phyloP scores from a whole-genome alignment of 306 rosid species.

The Cucurbita maxima region DNA sequence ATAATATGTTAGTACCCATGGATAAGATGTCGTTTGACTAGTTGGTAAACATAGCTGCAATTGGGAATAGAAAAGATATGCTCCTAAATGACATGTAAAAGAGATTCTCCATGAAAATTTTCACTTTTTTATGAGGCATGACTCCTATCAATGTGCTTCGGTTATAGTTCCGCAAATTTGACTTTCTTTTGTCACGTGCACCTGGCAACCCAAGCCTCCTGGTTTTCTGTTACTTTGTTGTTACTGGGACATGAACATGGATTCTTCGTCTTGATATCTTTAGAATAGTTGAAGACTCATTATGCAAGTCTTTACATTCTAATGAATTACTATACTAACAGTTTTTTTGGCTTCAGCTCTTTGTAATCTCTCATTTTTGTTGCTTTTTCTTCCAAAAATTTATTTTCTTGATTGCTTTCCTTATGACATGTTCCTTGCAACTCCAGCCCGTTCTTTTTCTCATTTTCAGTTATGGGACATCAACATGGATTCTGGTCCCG shows the following conservation, averaged over 20 bases:
- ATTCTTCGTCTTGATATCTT: not conserved
- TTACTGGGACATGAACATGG: not conserved
- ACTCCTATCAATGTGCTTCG: not conserved
- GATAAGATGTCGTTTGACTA: not conserved
- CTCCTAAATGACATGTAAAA: not conserved
- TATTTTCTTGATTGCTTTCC: no score
- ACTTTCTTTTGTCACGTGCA: not conserved
- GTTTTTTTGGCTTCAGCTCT: not conserved
- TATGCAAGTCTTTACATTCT: not conserved
- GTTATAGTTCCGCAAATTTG: not conserved
- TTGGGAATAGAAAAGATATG: not conserved
- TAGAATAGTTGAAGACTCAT: not conserved
- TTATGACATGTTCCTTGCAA: not conserved
- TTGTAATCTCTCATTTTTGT: not conserved
- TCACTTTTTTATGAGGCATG: not conserved
- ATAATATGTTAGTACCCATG: not conserved
- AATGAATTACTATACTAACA: not conserved
- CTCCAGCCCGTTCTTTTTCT: not conserved
- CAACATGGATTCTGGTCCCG: constrained; percentile 98
- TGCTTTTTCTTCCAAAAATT: not conserved
- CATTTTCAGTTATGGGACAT: constrained; percentile 89
- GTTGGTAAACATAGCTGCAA: not conserved
- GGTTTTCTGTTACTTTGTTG: not conserved
- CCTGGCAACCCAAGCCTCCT: not conserved
- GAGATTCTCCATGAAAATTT: not conserved